Conservation (phyloP, 805 yeast species). For the Yamadazyma scolyti region DNA sequence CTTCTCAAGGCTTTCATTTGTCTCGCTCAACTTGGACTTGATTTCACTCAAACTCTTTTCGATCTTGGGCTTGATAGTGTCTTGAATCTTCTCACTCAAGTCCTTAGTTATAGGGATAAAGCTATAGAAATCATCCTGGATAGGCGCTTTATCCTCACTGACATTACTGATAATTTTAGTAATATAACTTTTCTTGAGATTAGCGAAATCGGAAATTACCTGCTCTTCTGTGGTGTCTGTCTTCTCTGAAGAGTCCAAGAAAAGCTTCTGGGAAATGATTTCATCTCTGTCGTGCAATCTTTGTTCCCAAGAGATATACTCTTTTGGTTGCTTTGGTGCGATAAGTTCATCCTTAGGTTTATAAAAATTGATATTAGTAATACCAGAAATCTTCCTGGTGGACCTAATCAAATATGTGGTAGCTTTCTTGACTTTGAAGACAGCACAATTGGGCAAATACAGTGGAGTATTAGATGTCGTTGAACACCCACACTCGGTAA, state of each 20-base stretch:
- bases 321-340: constrained; percentile 23
- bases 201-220: no score
- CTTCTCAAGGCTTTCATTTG: constrained; percentile 3
- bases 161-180: background rate
- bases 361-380: constrained; percentile 29
- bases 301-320: constrained; percentile 36
- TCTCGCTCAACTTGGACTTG: constrained; percentile 9
- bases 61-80: constrained; percentile 10
- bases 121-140: no score
- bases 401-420: constrained; percentile 58
- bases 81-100: constrained; percentile 9
- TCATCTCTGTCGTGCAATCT: constrained; percentile 28
- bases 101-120: no score
- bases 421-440: constrained; percentile 59
- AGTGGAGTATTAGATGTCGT: constrained; percentile 30
- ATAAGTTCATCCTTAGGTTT: constrained; percentile 39
- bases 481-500: constrained; percentile 62
- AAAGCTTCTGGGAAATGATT: constrained; percentile 8
- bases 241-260: no score
- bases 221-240: no score
- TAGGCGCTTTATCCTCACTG: no score
- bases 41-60: constrained; percentile 11
- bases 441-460: constrained; percentile 44
- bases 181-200: background rate
- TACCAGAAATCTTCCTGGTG: constrained; percentile 47